Conservation (phyloP, 2,329 filamentous ascomycete genomes). For the Apiospora saccharicola region DNA sequence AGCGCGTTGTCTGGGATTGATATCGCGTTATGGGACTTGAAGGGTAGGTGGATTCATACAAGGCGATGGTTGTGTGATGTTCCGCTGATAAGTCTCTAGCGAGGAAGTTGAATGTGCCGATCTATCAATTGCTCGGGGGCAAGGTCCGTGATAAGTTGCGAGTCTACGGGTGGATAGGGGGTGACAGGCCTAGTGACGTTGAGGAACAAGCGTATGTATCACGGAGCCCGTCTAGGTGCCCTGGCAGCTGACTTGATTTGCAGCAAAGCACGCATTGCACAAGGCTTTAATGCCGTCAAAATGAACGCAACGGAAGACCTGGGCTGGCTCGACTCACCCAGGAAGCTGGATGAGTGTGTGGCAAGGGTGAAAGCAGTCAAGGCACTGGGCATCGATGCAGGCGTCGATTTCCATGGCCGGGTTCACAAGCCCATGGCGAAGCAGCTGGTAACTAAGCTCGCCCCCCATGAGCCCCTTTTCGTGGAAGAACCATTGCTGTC, state of each 20-base stretch:
- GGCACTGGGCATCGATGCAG: constrained; percentile 73
- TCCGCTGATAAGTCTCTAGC: constrained; percentile 39
- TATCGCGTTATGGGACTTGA: constrained; percentile 82
- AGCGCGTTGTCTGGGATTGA: constrained; percentile 79
- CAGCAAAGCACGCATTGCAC: constrained; percentile 62
- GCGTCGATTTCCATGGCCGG: constrained; percentile 80
- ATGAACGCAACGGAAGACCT: constrained; percentile 84
- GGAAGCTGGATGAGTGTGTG: constrained; percentile 67
- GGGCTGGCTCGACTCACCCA: constrained; percentile 78
- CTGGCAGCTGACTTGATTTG: constrained; percentile 24
- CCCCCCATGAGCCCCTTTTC: constrained; percentile 75
- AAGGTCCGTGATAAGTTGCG: constrained; percentile 74
- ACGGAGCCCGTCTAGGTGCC: too few relatives aligned
- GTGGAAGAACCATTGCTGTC: constrained; percentile 77
- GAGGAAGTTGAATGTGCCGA: constrained; percentile 64
- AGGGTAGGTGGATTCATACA: constrained; percentile 48
- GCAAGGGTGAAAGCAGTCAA: constrained; percentile 75
- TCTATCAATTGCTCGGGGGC: constrained; percentile 78
- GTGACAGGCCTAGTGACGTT: constrained; percentile 73
- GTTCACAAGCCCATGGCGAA: constrained; percentile 84
- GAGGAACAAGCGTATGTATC: constrained; percentile 63
- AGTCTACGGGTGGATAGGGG: constrained; percentile 83
- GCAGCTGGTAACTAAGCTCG: constrained; percentile 72
- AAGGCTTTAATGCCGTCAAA: constrained; percentile 74
- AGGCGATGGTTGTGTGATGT: neutral